These are phyloP conservation scores for Cryphonectria parasitica DNA, from an alignment of 2,329 filamentous ascomycete genomes.

Conservation along the genomic window DNA sequence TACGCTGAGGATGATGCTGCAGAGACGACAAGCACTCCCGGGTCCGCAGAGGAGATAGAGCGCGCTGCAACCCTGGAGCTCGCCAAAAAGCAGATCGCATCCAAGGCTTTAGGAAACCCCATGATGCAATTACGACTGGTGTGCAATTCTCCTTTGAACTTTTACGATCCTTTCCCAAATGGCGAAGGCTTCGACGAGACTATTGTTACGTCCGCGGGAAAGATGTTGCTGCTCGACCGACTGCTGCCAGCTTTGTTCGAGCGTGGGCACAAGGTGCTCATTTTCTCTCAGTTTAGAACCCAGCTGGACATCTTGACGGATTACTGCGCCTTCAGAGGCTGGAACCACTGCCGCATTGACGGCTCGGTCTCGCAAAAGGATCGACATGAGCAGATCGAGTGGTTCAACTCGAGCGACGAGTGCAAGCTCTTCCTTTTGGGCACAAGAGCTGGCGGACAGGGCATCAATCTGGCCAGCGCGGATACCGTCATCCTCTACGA, in stretches of 20 bases:
- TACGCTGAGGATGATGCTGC: slow-evolving; percentile 46
- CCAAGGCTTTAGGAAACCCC: slow-evolving; percentile 91
- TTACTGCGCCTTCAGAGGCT: slow-evolving; percentile 77
- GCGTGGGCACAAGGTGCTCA: slow-evolving; percentile 84
- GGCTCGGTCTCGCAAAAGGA: slow-evolving; percentile 79
- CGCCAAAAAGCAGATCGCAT: slow-evolving; percentile 84
- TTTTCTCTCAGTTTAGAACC: slow-evolving; percentile 96
- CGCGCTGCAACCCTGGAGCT: slow-evolving; percentile 71
- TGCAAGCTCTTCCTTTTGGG: slow-evolving; percentile 83
- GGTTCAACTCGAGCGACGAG: slow-evolving; percentile 69
- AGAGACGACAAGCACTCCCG: slow-evolving; percentile 39
- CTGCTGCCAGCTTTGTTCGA: slow-evolving; percentile 76
- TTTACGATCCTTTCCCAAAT: slow-evolving; percentile 84
- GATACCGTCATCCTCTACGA: slow-evolving; percentile 95
- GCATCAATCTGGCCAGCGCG: slow-evolving; percentile 89
- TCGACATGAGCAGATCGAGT: slow-evolving; percentile 70
- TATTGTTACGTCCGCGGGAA: slow-evolving; percentile 85
- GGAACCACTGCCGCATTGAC: slow-evolving; percentile 88
- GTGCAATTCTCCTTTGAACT: slow-evolving; percentile 94
- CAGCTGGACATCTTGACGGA: slow-evolving; percentile 90
- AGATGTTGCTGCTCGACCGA: slow-evolving; percentile 92
- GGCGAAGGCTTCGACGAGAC: slow-evolving; percentile 72
- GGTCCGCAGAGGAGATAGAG: slow-evolving; percentile 64
- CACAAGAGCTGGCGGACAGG: slow-evolving; percentile 89
- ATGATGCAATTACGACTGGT: slow-evolving; percentile 89